These are phyloP conservation scores for Entomortierella beljakovae DNA, from an alignment of 192 early-diverging fungal species.

Conservation along the genomic window DNA sequence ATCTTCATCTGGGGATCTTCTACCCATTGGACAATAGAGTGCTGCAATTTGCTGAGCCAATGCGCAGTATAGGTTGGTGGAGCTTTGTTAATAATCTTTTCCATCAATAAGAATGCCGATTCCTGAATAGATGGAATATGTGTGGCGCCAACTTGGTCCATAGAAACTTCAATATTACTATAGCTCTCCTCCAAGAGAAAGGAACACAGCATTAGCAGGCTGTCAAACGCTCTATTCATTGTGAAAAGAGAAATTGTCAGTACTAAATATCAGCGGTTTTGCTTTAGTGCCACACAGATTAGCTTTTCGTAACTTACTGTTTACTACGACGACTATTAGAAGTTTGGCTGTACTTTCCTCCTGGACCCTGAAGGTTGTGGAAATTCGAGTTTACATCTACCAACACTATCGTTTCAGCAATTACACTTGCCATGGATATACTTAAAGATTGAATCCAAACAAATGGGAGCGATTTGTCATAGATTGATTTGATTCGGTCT, in stretches of 20 bases:
- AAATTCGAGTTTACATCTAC: not conserved
- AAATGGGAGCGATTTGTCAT: constrained; percentile 7
- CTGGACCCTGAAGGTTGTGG: not conserved
- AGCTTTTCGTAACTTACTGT: not conserved
- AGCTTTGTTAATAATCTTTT: constrained; percentile 38
- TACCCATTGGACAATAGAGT: constrained; percentile 22
- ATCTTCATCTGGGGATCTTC: constrained; percentile 11
- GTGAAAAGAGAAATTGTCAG: not conserved
- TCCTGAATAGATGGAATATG: constrained; percentile 20
- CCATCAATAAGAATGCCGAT: constrained; percentile 19
- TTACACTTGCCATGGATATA: constrained; percentile 9
- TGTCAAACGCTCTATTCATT: not conserved
- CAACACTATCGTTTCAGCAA: constrained; percentile 26
- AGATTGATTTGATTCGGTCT: not conserved
- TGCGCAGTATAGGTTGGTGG: not conserved
- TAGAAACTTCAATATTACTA: not conserved
- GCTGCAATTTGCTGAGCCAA: constrained; percentile 13
- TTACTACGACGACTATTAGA: not conserved
- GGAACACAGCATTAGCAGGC: constrained; percentile 11
- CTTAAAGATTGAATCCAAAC: constrained; percentile 34
- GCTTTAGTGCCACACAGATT: not conserved
- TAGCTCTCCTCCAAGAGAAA: constrained; percentile 24
- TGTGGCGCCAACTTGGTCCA: not conserved
- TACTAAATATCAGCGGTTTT: not conserved
- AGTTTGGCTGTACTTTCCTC: not conserved